Conservation (phyloP, 441 rosid genomes). For the Melastoma candidum region DNA sequence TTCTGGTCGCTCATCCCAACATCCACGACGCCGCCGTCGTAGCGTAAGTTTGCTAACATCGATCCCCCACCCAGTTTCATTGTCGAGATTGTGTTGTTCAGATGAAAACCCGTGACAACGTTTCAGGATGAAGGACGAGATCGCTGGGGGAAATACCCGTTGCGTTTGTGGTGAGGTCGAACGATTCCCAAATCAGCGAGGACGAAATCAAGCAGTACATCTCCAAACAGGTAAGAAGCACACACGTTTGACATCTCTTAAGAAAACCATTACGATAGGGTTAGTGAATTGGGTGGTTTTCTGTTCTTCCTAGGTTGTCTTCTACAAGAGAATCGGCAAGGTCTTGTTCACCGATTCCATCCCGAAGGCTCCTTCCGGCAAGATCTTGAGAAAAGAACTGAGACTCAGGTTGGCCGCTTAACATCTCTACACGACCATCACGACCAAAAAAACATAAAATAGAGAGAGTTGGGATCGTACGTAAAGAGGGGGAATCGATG, state of each 20-base stretch:
- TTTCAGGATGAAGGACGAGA: constrained; percentile 65
- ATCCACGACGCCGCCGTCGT: constrained; percentile 79
- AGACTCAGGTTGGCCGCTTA: constrained; percentile 26
- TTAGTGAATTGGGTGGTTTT: neutral
- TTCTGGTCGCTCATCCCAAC: constrained; percentile 48
- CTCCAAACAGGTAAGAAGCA: constrained; percentile 44
- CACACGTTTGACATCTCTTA: neutral
- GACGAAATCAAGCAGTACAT: constrained; percentile 56
- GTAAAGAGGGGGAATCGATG: no score
- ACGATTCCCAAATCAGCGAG: constrained; percentile 51
- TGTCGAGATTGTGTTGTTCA: no score
- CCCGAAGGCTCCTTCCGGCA: constrained; percentile 58
- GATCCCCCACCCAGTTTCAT: no score
- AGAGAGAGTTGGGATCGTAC: no score
- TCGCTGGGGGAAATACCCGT: constrained; percentile 65
- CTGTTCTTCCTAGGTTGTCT: constrained; percentile 39
- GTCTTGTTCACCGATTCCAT: constrained; percentile 51
- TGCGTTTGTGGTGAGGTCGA: constrained; percentile 54
- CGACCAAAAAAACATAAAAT: no score
- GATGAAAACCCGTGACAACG: no score
- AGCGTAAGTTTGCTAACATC: constrained; percentile 33
- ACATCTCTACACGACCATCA: no score
- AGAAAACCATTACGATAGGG: neutral
- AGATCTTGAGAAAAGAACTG: constrained; percentile 51
- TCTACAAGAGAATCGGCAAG: constrained; percentile 42